Percentiles rank a stretch among this genome's conserved stretches.
Conservation (phyloP, 257 asterid genomes). For the Lycium barbarum region DNA sequence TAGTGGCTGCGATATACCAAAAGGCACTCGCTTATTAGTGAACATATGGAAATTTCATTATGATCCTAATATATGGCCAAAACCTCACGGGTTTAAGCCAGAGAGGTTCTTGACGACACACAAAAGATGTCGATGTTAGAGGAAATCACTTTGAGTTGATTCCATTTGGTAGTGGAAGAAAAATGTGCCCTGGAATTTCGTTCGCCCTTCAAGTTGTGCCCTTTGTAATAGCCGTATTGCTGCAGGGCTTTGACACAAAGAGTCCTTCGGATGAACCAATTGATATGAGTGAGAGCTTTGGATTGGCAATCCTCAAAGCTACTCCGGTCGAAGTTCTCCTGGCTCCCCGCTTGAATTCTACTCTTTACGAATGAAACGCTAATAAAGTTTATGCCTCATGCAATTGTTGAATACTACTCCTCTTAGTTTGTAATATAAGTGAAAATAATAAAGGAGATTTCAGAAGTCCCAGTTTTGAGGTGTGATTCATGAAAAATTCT, state of each 20-base stretch:
- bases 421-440: no score
- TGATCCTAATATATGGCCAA: slow-evolving; percentile 55
- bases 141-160: slow-evolving; percentile 53
- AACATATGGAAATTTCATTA: slow-evolving; percentile 54
- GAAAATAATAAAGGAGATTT: no score
- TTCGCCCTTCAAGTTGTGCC: slow-evolving; percentile 38
- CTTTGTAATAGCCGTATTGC: slow-evolving; percentile 42
- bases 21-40: slow-evolving; percentile 50
- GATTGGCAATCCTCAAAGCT: slow-evolving; percentile 41
- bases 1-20: slow-evolving; percentile 49
- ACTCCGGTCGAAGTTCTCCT: slow-evolving; percentile 48
- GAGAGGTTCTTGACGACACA: slow-evolving; percentile 53
- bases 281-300: slow-evolving; percentile 60
- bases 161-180: slow-evolving; percentile 64
- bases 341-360: slow-evolving; percentile 40
- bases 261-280: slow-evolving; percentile 33
- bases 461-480: no score
- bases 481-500: no score
- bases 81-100: slow-evolving; percentile 51
- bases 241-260: slow-evolving; percentile 48
- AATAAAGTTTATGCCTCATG: no score
- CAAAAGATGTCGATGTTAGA: slow-evolving; percentile 43
- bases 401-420: no score
- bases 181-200: slow-evolving; percentile 48
- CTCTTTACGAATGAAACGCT: slow-evolving; percentile 27